Evolutionary conservation across 148 eudicot species (phyloP).

Genomic region (Camellia lanceoleosa): DNA sequence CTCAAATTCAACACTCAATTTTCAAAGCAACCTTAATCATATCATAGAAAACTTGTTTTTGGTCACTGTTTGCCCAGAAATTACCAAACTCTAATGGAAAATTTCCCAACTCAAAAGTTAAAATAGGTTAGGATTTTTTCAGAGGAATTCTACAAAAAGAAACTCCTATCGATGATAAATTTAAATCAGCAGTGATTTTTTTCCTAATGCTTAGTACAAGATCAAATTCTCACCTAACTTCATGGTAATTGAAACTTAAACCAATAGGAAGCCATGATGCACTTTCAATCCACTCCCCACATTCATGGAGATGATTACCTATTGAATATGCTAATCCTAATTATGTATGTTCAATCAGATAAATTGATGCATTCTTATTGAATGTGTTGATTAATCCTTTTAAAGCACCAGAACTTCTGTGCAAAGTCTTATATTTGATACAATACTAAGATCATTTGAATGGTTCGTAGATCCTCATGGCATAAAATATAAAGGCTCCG

Average conservation of each 20-base stretch:
- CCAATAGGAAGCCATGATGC: not conserved
- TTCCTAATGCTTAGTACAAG: not conserved
- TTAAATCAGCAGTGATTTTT: not conserved
- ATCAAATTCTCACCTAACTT: not conserved
- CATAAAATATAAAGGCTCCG: slow-evolving; percentile 8
- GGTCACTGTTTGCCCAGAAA: slow-evolving; percentile 1
- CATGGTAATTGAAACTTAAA: not conserved
- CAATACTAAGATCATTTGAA: not conserved
- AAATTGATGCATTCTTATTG: not conserved
- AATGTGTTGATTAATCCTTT: not conserved
- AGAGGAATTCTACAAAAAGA: not conserved
- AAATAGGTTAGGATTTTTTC: not conserved
- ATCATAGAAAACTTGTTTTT: not conserved
- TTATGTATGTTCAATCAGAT: not conserved
- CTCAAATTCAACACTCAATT: not conserved
- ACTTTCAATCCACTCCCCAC: slow-evolving; percentile 7
- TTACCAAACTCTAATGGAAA: not conserved
- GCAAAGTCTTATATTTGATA: not conserved
- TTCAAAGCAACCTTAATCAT: not conserved
- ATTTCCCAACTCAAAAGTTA: not conserved
- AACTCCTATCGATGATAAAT: not conserved
- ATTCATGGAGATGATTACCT: not conserved
- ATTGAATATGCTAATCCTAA: not conserved
- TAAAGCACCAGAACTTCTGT: not conserved
- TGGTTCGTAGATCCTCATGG: not conserved